phyloP scores from a whole-genome alignment of 2,329 filamentous ascomycete genomes.

The Fusarium oligoseptatum region DNA sequence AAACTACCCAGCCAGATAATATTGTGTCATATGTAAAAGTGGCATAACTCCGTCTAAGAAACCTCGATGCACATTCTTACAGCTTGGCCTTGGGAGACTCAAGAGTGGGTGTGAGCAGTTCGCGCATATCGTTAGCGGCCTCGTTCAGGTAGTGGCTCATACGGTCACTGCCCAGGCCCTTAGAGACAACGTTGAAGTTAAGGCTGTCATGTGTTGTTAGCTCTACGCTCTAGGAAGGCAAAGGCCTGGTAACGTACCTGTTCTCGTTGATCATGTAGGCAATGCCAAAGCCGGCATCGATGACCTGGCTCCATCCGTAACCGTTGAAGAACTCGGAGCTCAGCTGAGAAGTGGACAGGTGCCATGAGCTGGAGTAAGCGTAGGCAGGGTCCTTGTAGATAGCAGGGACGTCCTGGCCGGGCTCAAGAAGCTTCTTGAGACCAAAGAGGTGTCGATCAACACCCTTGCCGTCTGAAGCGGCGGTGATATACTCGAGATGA shows the following conservation, averaged over 20 bases:
- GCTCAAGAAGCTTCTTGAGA: slow-evolving; percentile 87
- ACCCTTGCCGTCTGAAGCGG: slow-evolving; percentile 91
- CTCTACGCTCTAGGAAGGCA: not conserved
- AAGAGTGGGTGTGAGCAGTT: slow-evolving; percentile 84
- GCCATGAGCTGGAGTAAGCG: slow-evolving; percentile 88
- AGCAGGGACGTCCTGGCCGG: slow-evolving; percentile 83
- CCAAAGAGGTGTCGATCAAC: slow-evolving; percentile 98
- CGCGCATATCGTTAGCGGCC: slow-evolving; percentile 89
- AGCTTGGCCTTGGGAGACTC: slow-evolving; percentile 89
- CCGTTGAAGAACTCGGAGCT: slow-evolving; percentile 98
- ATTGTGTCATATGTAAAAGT: slow-evolving; percentile 2
- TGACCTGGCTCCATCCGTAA: slow-evolving; percentile 98
- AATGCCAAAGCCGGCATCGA: slow-evolving; percentile 95
- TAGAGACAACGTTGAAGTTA: slow-evolving; percentile 98
- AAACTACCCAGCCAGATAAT: not conserved
- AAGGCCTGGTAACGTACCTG: slow-evolving; percentile 66
- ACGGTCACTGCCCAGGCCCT: slow-evolving; percentile 87
- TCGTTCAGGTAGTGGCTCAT: slow-evolving; percentile 98
- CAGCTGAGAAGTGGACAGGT: slow-evolving; percentile 87
- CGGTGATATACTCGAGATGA: slow-evolving; percentile 91
- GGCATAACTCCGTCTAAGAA: slow-evolving; percentile 12
- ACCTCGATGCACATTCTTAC: slow-evolving; percentile 59
- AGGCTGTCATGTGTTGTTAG: slow-evolving; percentile 68
- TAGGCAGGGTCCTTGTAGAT: slow-evolving; percentile 91
- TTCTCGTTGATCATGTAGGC: slow-evolving; percentile 99